A percentile compares a stretch with the other conserved stretches of the same genome.
Evolutionary conservation across 140 eudicot species (phyloP).

Genomic region (Cichorium intybus): DNA sequence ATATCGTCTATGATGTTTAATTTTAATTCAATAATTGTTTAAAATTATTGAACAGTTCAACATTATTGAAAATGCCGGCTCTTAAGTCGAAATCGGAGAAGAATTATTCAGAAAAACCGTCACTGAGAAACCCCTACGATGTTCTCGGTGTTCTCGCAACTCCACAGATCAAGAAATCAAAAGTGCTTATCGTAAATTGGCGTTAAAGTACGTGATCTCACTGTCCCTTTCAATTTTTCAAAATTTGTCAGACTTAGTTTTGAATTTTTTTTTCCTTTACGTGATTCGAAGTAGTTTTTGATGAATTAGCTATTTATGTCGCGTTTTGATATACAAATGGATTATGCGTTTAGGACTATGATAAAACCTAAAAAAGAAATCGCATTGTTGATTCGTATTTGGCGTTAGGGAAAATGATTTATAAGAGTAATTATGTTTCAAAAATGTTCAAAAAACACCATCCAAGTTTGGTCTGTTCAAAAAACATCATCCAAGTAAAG

Average conservation of each 20-base stretch:
- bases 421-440: too few relatives aligned
- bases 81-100: slow-evolving; percentile 66
- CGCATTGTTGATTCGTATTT: background rate
- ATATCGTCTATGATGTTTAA: slow-evolving; percentile 5
- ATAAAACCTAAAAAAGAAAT: too few relatives aligned
- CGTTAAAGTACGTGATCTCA: slow-evolving; percentile 62
- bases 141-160: slow-evolving; percentile 75
- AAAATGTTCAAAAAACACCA: too few relatives aligned
- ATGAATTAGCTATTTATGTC: background rate
- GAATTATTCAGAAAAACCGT: slow-evolving; percentile 43
- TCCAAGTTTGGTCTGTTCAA: too few relatives aligned
- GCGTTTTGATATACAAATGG: slow-evolving; percentile 5
- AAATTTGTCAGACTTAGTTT: background rate
- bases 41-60: too few relatives aligned
- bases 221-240: background rate
- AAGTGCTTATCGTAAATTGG: slow-evolving; percentile 86
- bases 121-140: slow-evolving; percentile 83
- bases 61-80: slow-evolving; percentile 49
- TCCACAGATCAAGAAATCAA: slow-evolving; percentile 96
- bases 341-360: background rate
- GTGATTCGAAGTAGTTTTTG: slow-evolving; percentile 3
- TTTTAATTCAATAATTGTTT: too few relatives aligned
- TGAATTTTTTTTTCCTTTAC: background rate
- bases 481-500: too few relatives aligned
- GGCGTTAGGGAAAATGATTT: too few relatives aligned